These are phyloP conservation scores for Sinapis alba DNA, from an alignment of 441 rosid species.

Conservation along the genomic window DNA sequence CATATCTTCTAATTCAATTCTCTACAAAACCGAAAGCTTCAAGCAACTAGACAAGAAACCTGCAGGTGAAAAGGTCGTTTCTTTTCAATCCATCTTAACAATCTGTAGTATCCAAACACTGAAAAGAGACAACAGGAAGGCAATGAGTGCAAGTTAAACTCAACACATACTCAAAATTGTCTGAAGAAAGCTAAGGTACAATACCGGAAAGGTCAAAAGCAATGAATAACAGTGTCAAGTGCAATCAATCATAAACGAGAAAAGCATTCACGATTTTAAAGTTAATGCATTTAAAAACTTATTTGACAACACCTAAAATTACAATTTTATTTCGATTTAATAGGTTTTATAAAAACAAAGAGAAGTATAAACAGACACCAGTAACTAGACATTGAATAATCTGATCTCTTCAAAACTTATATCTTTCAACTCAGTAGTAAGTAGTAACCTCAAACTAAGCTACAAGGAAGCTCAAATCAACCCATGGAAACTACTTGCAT, in stretches of 20 bases:
- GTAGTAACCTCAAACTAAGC: slow-evolving; percentile 9
- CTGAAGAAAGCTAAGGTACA: background rate
- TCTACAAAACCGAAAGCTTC: slow-evolving; percentile 2
- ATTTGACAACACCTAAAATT: background rate
- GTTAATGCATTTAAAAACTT: slow-evolving; percentile 4
- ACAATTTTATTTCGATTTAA: background rate
- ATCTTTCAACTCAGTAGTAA: background rate
- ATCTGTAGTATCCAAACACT: background rate
- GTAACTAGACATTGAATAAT: slow-evolving; percentile 3
- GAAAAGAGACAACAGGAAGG: slow-evolving; percentile 10
- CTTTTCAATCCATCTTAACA: background rate
- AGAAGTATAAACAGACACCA: slow-evolving; percentile 1
- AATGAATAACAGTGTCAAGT: background rate
- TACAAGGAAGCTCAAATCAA: slow-evolving; percentile 16
- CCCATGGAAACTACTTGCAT: slow-evolving; percentile 32
- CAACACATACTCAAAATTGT: background rate
- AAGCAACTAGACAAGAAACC: slow-evolving; percentile 22
- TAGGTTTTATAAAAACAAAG: background rate
- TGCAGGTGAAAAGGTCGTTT: background rate
- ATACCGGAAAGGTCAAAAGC: background rate
- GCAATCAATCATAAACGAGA: background rate
- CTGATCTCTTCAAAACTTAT: background rate
- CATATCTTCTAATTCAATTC: slow-evolving; percentile 41
- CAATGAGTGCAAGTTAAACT: background rate
- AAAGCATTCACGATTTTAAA: background rate